Evolutionary conservation across 306 rosid species (phyloP).

Genomic region (Biancaea sappan): DNA sequence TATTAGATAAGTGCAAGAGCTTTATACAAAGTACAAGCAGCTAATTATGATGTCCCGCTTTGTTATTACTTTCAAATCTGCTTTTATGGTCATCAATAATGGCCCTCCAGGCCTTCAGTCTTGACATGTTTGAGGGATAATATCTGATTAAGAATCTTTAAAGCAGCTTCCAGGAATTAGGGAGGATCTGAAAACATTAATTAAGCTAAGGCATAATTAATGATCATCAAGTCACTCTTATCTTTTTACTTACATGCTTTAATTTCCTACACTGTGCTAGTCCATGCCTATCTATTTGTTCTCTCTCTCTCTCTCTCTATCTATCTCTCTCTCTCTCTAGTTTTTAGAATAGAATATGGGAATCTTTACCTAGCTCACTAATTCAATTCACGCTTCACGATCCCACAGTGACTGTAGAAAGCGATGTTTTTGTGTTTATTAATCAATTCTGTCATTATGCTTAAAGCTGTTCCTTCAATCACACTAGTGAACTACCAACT

Average conservation of each 20-base stretch:
- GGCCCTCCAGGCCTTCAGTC: background rate
- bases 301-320: background rate
- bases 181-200: background rate
- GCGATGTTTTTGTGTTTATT: conserved; percentile 29
- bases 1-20: background rate
- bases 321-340: too few species aligned
- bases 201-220: background rate
- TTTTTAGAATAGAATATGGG: background rate
- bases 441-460: conserved; percentile 22
- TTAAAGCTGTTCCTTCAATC: conserved; percentile 13
- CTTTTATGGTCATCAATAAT: background rate
- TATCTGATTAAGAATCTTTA: conserved; percentile 9
- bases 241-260: background rate
- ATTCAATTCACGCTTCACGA: background rate
- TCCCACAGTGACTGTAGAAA: conserved; percentile 15
- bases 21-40: background rate
- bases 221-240: background rate
- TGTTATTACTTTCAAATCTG: background rate
- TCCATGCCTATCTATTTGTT: background rate
- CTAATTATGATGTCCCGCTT: conserved; percentile 1
- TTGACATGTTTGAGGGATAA: background rate
- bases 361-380: background rate
- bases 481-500: conserved; percentile 45
- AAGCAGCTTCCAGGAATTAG: conserved; percentile 37
- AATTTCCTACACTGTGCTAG: background rate